Base-by-base conservation (phyloP, 129 eudicot species). In the Apium graveolens region DNA sequence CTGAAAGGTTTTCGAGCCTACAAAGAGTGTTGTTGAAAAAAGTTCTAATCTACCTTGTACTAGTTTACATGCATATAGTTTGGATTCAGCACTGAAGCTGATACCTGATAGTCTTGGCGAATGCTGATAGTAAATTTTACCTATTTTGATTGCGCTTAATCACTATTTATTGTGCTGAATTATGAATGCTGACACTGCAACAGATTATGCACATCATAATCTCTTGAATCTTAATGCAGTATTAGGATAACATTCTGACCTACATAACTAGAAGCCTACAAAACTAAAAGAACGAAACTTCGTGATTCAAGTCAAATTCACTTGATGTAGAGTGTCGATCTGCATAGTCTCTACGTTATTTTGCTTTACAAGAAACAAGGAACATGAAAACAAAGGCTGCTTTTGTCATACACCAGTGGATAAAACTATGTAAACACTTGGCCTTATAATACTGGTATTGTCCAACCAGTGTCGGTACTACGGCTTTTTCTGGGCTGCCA, bases 391-490 rank as follows among this genome's bases (percentile, higher is more conserved):
- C 68, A 60, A 11, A 60, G 68, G 68, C 13, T 60, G 68, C 32
- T 60, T 60, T 60, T 60, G 34, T n/a, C 32, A n/a, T 10, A 11
- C 32, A 26, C 68, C 32, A 26, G 68, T 60, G 68, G 68, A 10
- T 7, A n/a, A 60, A 60, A 60, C 32, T 60, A n/a, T n/a, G 12
- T 60, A 60, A 60, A 60, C 68, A 60, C 68, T 26, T 60, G 68
- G 34, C 68, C 68, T 60, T 0, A n/a, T n/a, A 8, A 60, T 0
- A 60, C 32, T 10, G 68, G 32, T 60, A 60, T n/a, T 60, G 68
- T 60, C 68, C 68, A 60, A 60, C 68, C 11, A n/a, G 68, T 60
- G 68, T 60, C 68, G 68, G 68, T n/a, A 60, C 34, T 10, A n/a
- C 10, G 6, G 16, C 29, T n/a, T 57, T 55, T 57, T 24, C 5